Percentiles rank a stretch among this genome's conserved stretches.
These are phyloP conservation scores for Vicia faba DNA, from an alignment of 306 rosid genomes.

Conservation along the genomic window DNA sequence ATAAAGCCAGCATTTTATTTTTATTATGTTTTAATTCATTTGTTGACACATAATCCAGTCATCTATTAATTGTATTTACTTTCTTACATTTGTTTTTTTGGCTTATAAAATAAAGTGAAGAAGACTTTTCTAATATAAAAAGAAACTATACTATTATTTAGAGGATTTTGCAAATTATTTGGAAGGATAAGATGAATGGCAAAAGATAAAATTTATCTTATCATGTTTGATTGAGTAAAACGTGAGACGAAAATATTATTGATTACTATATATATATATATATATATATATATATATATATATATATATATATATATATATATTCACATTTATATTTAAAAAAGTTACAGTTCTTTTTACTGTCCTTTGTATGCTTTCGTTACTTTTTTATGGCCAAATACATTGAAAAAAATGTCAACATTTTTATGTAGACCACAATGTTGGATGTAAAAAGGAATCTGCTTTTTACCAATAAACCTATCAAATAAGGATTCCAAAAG, in stretches of 20 bases:
- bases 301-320: no score
- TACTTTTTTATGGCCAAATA: no score
- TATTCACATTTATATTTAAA: no score
- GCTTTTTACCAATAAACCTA: no score
- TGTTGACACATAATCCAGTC: slow-evolving; percentile 45
- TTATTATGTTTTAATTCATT: slow-evolving; percentile 32
- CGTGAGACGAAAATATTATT: not conserved
- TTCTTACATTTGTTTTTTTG: not conserved
- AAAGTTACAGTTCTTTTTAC: not conserved
- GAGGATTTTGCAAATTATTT: not conserved
- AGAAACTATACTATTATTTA: not conserved
- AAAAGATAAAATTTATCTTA: no score
- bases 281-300: no score
- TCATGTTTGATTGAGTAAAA: not conserved
- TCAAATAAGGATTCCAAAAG: no score
- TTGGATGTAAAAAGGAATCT: no score
- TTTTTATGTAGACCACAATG: no score
- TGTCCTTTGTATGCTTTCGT: not conserved
- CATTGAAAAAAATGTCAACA: no score
- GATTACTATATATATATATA: no score
- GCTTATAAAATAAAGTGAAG: not conserved
- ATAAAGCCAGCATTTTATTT: slow-evolving; percentile 29
- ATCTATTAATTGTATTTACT: slow-evolving; percentile 1
- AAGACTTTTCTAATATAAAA: not conserved
- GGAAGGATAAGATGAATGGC: not conserved